phyloP scores from a whole-genome alignment of 805 yeast species.

The Saccharomycopsis sp. region DNA sequence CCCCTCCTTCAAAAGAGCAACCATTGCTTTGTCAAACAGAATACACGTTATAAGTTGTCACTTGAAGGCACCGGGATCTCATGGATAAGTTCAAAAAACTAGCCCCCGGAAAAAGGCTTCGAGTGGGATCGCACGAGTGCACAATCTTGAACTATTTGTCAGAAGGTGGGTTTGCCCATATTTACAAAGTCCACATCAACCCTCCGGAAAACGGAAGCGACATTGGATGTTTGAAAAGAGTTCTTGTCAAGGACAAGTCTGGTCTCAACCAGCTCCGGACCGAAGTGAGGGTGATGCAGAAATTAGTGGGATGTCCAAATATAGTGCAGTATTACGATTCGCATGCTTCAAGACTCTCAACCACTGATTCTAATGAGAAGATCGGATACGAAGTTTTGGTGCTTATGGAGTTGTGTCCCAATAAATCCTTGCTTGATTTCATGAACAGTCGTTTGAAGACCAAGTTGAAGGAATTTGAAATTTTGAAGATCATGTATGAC shows the following conservation, averaged over 20 bases:
- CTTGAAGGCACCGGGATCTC: neutral
- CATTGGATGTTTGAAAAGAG: slow-evolving; percentile 63
- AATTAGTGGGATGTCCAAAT: slow-evolving; percentile 43
- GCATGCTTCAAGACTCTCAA: slow-evolving; percentile 51
- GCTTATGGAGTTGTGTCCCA: slow-evolving; percentile 89
- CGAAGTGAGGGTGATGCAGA: slow-evolving; percentile 74
- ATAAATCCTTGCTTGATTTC: slow-evolving; percentile 75
- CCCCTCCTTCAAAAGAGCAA: too few species aligned
- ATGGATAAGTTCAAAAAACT: slow-evolving; percentile 22
- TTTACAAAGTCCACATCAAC: slow-evolving; percentile 52
- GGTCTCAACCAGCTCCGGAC: slow-evolving; percentile 58
- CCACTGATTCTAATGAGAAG: slow-evolving; percentile 23
- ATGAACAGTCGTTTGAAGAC: slow-evolving; percentile 82
- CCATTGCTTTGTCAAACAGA: neutral
- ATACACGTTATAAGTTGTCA: neutral
- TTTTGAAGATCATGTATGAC: slow-evolving; percentile 76
- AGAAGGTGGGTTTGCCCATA: slow-evolving; percentile 77
- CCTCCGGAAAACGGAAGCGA: slow-evolving; percentile 39
- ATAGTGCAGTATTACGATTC: slow-evolving; percentile 69
- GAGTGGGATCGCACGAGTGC: slow-evolving; percentile 55
- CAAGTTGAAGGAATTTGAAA: slow-evolving; percentile 67
- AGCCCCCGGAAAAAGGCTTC: slow-evolving; percentile 43
- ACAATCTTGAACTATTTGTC: slow-evolving; percentile 49
- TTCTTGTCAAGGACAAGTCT: slow-evolving; percentile 59
- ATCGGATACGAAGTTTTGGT: slow-evolving; percentile 76